Evolutionary conservation across 1,139 yeast species (phyloP).

Genomic region (Candida mesenterica): DNA sequence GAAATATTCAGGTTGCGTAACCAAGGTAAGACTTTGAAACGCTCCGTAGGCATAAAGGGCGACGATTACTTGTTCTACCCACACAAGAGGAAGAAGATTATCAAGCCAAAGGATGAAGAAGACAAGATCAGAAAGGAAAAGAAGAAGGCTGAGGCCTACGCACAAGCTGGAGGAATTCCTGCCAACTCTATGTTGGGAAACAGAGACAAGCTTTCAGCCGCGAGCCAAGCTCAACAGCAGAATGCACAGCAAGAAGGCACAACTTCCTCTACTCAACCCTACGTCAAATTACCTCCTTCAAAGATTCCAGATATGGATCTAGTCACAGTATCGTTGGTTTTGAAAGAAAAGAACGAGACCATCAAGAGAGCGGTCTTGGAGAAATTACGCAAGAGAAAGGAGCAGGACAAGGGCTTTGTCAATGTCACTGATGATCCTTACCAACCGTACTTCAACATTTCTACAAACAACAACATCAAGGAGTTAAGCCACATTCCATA

Average conservation of each 20-base stretch:
- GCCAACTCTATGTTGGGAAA: conserved; percentile 14
- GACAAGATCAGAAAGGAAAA: conserved; percentile 28
- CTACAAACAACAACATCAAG: conserved; percentile 48
- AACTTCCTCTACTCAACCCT: conserved; percentile 60
- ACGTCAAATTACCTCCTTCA: conserved; percentile 83
- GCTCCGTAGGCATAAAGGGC: conserved; percentile 72
- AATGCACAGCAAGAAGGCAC: conserved; percentile 20
- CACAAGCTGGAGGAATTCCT: conserved; percentile 13
- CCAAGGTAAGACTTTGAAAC: conserved; percentile 68
- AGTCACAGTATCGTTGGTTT: conserved; percentile 74
- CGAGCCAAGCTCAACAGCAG: conserved; percentile 18
- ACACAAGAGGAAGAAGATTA: conserved; percentile 69
- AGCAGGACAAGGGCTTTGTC: conserved; percentile 70
- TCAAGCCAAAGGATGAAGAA: conserved; percentile 37
- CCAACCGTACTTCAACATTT: conserved; percentile 78
- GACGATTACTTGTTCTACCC: conserved; percentile 83
- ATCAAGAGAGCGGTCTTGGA: conserved; percentile 81
- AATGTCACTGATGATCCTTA: conserved; percentile 90
- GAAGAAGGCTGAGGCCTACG: conserved; percentile 22
- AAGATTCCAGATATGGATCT: conserved; percentile 92
- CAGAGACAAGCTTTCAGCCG: conserved; percentile 17
- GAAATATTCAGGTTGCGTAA: conserved; percentile 70
- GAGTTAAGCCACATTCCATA: conserved; percentile 72
- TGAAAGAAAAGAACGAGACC: conserved; percentile 74
- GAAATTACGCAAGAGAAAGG: conserved; percentile 70